Evolutionary conservation across 257 asterid species (phyloP), one percentile per base, ranked within the genome.

Genomic region (Solanum virginianum): DNA sequence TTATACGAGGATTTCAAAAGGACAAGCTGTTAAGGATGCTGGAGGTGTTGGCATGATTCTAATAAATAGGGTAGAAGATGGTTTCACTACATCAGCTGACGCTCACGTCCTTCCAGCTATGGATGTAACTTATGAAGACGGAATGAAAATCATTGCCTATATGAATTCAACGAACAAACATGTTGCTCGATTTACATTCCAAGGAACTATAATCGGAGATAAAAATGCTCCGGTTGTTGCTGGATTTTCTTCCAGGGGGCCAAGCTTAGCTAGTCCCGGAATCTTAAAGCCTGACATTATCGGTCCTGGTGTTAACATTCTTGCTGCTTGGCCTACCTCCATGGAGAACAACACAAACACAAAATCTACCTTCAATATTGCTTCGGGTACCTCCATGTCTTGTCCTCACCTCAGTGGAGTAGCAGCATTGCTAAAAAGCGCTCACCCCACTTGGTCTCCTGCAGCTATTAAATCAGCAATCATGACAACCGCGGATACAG

Each of bases 231-330:
- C 95, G 0, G 32, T 43, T 1, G 92, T 92, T 20, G 90, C 93
- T 1, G 77, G 71, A 2, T 93, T 89, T 79, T 93, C 94, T 1
- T 83, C 94, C 1, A 80, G 94, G n/a, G 97, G 97, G 1, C 96
- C 97, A 0, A 90, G 63, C 82, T 0, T 0, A 1, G 55, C 45
- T 1, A 90, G 91, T 66, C 93, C 72, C 0, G 93, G 95, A 4
- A 92, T 92, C 49, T 70, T 94, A 14, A 94, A 94, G 65, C 98
- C 95, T 4, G 95, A 94, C 11, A 90, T 94, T 13, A 51, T 92
- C 8, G 93, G 94, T 43, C 98, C 95, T 0, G 97, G 95, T 1
- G 89, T 85, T 43, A 92, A 89, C 83, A 89, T 93, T 54, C 84
- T 91, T 3, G 93, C 93, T 2, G 92, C 94, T 10, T 93, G 92